Evolutionary conservation across 108 stramenopile species (phyloP).

Genomic region (Nannochloropsis gaditana): DNA sequence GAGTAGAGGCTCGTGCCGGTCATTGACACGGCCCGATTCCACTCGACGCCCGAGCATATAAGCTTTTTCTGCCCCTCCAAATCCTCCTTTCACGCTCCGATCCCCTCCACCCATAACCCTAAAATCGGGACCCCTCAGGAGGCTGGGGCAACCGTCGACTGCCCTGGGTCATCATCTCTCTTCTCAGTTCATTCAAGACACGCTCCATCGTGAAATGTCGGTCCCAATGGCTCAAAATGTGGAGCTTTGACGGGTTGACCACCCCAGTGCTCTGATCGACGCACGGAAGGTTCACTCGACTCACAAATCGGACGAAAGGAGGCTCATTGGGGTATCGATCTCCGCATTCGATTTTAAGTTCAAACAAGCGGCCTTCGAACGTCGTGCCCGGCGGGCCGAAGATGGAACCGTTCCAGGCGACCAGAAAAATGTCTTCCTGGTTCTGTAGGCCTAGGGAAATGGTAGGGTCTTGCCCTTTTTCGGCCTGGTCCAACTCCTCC

Average conservation of each 20-base stretch:
- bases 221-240: constrained; percentile 28
- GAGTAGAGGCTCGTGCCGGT: no score
- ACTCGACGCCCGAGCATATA: no score
- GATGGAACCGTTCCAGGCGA: constrained; percentile 92
- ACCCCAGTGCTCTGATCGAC: constrained; percentile 63
- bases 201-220: constrained; percentile 30
- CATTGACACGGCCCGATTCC: no score
- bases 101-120: constrained; percentile 7
- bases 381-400: constrained; percentile 84
- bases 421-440: constrained; percentile 83
- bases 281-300: constrained; percentile 85
- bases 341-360: constrained; percentile 79
- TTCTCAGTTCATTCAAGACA: constrained; percentile 52
- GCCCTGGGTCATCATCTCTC: constrained; percentile 44
- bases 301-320: constrained; percentile 78
- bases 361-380: constrained; percentile 86
- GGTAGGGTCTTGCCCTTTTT: constrained; percentile 86
- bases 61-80: background rate
- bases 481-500: constrained; percentile 89
- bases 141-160: constrained; percentile 57
- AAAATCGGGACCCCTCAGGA: constrained; percentile 52
- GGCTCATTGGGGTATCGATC: constrained; percentile 79
- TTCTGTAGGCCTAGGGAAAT: constrained; percentile 88
- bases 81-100: background rate
- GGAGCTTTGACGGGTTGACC: constrained; percentile 33